Percentiles rank a stretch among this genome's conserved stretches.
These are phyloP conservation scores for Prototheca stagnorum DNA, from an alignment of 163 green algal genomes.

Conservation along the genomic window DNA sequence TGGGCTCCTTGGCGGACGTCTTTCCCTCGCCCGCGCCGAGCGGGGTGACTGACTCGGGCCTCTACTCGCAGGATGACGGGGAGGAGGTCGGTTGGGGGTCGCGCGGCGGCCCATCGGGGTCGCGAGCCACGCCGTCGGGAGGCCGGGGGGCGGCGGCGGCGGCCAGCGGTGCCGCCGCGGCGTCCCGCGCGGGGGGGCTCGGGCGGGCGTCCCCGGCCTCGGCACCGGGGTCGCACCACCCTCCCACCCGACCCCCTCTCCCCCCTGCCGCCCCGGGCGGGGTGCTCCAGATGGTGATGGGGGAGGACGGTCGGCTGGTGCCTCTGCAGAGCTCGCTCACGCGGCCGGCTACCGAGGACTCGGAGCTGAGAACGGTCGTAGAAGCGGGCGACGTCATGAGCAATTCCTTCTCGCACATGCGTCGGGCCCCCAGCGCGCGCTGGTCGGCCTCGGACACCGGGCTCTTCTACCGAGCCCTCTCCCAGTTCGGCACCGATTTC, in stretches of 20 bases:
- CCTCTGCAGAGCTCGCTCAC: conserved; percentile 15
- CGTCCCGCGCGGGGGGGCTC: not conserved
- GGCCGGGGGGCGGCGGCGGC: not conserved
- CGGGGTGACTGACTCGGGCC: too few relatives aligned
- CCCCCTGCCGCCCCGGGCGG: not conserved
- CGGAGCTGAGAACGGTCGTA: conserved; percentile 4
- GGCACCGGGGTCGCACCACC: too few relatives aligned
- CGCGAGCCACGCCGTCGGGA: not conserved
- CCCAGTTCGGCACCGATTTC: conserved; percentile 59
- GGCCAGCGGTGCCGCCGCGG: not conserved
- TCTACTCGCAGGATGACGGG: too few relatives aligned
- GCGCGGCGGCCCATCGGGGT: not conserved
- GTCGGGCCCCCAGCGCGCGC: conserved; percentile 27
- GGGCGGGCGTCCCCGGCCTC: not conserved
- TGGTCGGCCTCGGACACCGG: conserved; percentile 45
- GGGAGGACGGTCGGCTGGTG: conserved; percentile 19
- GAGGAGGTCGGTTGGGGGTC: too few relatives aligned
- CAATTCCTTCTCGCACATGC: conserved; percentile 37
- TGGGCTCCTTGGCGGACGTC: too few relatives aligned
- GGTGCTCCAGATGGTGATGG: conserved; percentile 1
- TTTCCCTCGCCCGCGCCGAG: too few relatives aligned
- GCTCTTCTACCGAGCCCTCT: conserved; percentile 46
- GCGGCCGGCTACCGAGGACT: conserved; percentile 8
- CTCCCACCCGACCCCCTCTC: not conserved
- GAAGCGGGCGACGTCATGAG: conserved; percentile 20